Percentiles rank a stretch among this genome's conserved stretches.
These are phyloP conservation scores for Phialophora expanda DNA, from an alignment of 2,329 filamentous ascomycete species.

Conservation along the genomic window DNA sequence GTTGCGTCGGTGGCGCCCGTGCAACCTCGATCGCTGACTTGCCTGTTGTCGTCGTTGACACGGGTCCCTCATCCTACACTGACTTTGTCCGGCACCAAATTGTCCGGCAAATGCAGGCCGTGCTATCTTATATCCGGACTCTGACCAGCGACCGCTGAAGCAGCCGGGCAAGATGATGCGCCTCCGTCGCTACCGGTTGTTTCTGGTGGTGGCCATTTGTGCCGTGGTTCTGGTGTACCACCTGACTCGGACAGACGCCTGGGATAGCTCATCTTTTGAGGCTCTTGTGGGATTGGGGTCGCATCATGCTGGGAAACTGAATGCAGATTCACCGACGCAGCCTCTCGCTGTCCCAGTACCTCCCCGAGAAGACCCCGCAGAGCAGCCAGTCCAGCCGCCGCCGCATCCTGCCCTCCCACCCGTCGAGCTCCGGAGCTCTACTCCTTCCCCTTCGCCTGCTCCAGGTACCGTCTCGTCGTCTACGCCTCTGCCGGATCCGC, in stretches of 20 bases:
- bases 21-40: neutral
- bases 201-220: constrained; percentile 52
- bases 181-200: constrained; percentile 55
- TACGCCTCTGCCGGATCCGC: constrained; percentile 7
- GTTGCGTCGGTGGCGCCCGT: neutral
- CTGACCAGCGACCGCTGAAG: neutral
- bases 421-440: constrained; percentile 3
- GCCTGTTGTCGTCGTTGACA: neutral
- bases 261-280: constrained; percentile 37
- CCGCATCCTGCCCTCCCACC: constrained; percentile 15
- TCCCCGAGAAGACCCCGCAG: constrained; percentile 16
- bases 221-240: constrained; percentile 56
- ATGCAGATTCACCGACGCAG: constrained; percentile 2
- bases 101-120: constrained; percentile 25
- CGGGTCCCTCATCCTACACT: neutral
- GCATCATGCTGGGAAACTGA: constrained; percentile 15
- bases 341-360: constrained; percentile 14
- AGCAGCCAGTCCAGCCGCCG: constrained; percentile 7
- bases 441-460: constrained; percentile 10
- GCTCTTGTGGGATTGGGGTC: constrained; percentile 28
- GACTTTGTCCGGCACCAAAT: neutral
- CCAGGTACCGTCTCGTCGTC: constrained; percentile 5
- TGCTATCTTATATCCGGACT: constrained; percentile 1
- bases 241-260: constrained; percentile 55
- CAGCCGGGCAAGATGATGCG: constrained; percentile 50